Conservation (phyloP, 169 alveolate species). For the Theileria annulata region DNA sequence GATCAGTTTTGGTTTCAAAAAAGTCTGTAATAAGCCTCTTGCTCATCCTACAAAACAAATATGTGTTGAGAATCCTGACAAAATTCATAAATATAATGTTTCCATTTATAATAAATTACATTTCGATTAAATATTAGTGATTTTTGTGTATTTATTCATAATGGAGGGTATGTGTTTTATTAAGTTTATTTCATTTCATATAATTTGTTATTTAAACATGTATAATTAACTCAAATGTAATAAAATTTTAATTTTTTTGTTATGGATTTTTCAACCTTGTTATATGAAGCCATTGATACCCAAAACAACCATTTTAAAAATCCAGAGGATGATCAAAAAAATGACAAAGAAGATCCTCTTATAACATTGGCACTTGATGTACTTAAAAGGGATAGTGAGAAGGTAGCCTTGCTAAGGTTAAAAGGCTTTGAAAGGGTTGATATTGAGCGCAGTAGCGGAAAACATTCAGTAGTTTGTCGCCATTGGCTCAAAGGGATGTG, state of each 20-base stretch:
- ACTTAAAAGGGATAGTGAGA: constrained; percentile 69
- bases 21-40: constrained; percentile 63
- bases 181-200: not conserved
- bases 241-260: not conserved
- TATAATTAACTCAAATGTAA: not conserved
- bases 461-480: constrained; percentile 89
- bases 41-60: constrained; percentile 43
- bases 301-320: not conserved
- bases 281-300: constrained; percentile 14
- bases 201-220: not conserved
- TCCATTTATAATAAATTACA: not conserved
- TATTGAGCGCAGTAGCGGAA: constrained; percentile 77
- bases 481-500: constrained; percentile 92
- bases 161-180: not conserved
- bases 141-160: not conserved
- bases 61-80: not conserved
- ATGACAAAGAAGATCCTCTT: constrained; percentile 32
- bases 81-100: constrained; percentile 8
- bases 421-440: constrained; percentile 80
- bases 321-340: not conserved
- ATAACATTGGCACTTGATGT: constrained; percentile 67
- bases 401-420: constrained; percentile 70
- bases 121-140: not conserved
- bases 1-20: constrained; percentile 28
- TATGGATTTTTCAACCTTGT: constrained; percentile 45